Percentiles rank a stretch among this genome's conserved stretches.
Evolutionary conservation across 805 yeast genomes (phyloP).

Genomic region (Saccharomycopsis sp.): DNA sequence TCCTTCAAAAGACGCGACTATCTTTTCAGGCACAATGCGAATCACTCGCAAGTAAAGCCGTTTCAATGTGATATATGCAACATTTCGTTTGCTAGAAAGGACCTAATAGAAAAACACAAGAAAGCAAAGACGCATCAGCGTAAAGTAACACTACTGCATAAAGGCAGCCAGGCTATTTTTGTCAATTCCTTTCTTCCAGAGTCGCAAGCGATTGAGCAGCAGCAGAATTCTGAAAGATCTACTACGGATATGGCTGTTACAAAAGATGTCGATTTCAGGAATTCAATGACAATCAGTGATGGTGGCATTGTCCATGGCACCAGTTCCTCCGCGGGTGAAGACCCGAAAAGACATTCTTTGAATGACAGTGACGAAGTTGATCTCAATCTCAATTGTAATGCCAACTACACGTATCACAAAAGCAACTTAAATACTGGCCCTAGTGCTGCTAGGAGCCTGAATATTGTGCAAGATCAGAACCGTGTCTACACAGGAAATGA

Average conservation of each 20-base stretch:
- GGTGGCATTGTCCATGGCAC: background rate
- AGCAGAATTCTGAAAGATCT: no score
- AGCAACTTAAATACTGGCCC: no score
- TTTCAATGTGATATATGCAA: constrained; percentile 27
- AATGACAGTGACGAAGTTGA: no score
- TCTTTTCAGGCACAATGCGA: constrained; percentile 28
- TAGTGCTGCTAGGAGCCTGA: no score
- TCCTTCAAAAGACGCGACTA: constrained; percentile 33
- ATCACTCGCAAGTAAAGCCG: constrained; percentile 28
- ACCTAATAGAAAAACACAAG: constrained; percentile 29
- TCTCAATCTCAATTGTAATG: no score
- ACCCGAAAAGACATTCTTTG: no score
- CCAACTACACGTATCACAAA: constrained; percentile 3
- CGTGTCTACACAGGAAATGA: background rate
- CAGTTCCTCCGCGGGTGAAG: no score
- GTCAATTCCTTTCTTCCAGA: constrained; percentile 6
- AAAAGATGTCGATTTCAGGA: background rate
- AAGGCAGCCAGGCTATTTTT: background rate
- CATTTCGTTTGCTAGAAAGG: constrained; percentile 28
- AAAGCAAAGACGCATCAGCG: constrained; percentile 24
- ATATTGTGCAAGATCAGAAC: no score
- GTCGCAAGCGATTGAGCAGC: background rate
- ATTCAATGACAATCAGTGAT: background rate
- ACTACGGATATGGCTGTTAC: background rate
- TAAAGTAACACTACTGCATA: background rate